Evolutionary conservation across 495 filamentous ascomycete genomes (phyloP).

Genomic region (Daldinia loculata): DNA sequence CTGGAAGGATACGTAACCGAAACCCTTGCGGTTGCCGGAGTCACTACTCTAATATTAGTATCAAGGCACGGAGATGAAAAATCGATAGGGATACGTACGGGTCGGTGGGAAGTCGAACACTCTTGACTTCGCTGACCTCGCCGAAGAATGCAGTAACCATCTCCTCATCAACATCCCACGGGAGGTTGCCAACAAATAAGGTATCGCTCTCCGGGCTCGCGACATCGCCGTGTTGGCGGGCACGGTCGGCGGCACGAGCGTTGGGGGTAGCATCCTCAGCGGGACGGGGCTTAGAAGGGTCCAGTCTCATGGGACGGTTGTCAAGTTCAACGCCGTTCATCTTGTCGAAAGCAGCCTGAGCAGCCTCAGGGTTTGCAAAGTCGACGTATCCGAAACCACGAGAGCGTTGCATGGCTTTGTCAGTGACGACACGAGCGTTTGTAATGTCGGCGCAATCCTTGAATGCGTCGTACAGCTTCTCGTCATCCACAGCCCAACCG

Average conservation of each 20-base stretch:
- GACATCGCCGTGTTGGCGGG: slow-evolving; percentile 77
- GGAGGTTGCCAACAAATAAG: slow-evolving; percentile 91
- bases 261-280: slow-evolving; percentile 59
- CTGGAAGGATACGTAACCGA: slow-evolving; percentile 88
- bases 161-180: slow-evolving; percentile 84
- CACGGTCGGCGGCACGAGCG: slow-evolving; percentile 72
- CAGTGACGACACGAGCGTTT: slow-evolving; percentile 81
- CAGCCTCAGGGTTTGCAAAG: slow-evolving; percentile 73
- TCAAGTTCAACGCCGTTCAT: slow-evolving; percentile 86
- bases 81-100: slow-evolving; percentile 55
- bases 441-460: slow-evolving; percentile 80
- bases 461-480: slow-evolving; percentile 88
- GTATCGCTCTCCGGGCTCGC: slow-evolving; percentile 82
- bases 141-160: slow-evolving; percentile 78
- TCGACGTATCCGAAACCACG: slow-evolving; percentile 98
- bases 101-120: slow-evolving; percentile 90
- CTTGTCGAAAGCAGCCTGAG: slow-evolving; percentile 77
- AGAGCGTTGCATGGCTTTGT: slow-evolving; percentile 82
- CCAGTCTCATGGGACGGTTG: slow-evolving; percentile 85
- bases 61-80: background rate
- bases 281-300: slow-evolving; percentile 79
- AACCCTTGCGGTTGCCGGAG: slow-evolving; percentile 88
- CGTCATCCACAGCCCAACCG: slow-evolving; percentile 94
- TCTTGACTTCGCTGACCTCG: slow-evolving; percentile 71
- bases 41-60: slow-evolving; percentile 66